Percentiles rank a stretch among this genome's conserved stretches.
Conservation (phyloP, 2,329 filamentous ascomycete genomes). For the Trichoderma breve region DNA sequence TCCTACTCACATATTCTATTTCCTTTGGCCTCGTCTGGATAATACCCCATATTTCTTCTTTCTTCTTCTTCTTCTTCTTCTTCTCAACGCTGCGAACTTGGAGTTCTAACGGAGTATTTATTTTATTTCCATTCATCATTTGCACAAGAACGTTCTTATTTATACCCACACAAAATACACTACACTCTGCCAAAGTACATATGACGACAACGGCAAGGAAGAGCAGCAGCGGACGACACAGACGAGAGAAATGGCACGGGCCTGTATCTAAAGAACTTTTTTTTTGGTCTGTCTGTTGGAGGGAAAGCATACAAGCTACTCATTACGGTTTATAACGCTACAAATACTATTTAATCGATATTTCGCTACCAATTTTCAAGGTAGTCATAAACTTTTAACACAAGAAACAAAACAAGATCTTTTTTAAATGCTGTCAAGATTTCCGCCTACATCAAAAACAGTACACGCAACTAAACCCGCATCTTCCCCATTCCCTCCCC, state of each 20-base stretch:
- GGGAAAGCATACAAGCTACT: background rate
- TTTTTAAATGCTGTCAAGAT: background rate
- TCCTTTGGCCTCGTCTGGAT: slow-evolving; percentile 24
- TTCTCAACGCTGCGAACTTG: background rate
- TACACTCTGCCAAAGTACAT: background rate
- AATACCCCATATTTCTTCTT: slow-evolving; percentile 27
- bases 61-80: slow-evolving; percentile 4
- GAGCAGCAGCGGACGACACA: background rate
- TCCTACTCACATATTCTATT: background rate
- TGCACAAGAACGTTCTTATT: background rate
- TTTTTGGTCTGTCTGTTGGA: background rate
- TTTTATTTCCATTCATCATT: background rate
- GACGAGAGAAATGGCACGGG: background rate
- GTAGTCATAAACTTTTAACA: background rate
- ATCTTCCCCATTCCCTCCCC: background rate
- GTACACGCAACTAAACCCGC: background rate
- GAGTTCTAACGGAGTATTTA: slow-evolving; percentile 9
- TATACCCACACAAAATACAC: slow-evolving; percentile 4
- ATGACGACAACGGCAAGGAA: background rate
- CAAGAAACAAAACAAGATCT: background rate
- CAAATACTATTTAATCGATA: background rate
- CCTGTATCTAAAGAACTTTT: background rate
- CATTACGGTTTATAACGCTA: background rate
- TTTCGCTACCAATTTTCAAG: background rate
- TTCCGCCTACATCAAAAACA: background rate